Conservation (phyloP, 2,329 filamentous ascomycete genomes). For the Fusarium liriodendri region DNA sequence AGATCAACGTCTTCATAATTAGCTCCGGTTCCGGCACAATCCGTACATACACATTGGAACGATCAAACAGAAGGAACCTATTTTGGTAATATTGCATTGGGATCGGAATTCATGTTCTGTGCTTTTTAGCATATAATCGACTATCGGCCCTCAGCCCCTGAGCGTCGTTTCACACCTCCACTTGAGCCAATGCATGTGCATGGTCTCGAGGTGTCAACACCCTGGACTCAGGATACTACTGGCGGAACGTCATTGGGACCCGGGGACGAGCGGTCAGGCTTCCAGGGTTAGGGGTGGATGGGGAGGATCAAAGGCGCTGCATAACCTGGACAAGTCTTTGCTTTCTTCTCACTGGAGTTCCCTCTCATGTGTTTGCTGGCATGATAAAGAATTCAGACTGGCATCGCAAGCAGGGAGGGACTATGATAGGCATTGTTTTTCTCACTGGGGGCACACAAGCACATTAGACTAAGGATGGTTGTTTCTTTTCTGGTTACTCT, state of each 20-base stretch:
- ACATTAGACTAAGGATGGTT: slow-evolving; percentile 48
- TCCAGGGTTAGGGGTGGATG: slow-evolving; percentile 30
- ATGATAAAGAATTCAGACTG: slow-evolving; percentile 14
- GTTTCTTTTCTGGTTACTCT: slow-evolving; percentile 43
- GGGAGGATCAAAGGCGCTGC: slow-evolving; percentile 25
- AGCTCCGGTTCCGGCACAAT: slow-evolving; percentile 42
- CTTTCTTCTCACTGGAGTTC: slow-evolving; percentile 31
- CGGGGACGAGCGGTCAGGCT: slow-evolving; percentile 23
- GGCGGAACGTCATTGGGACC: slow-evolving; percentile 5
- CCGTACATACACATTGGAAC: slow-evolving; percentile 51
- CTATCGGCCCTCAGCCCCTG: slow-evolving; percentile 28
- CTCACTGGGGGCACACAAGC: slow-evolving; percentile 34
- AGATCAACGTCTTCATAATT: slow-evolving; percentile 44
- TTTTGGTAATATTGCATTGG: slow-evolving; percentile 63
- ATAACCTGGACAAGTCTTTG: slow-evolving; percentile 31
- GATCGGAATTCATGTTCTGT: slow-evolving; percentile 46
- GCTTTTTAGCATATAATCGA: slow-evolving; percentile 48
- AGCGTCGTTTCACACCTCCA: slow-evolving; percentile 16
- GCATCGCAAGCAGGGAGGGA: slow-evolving; percentile 31
- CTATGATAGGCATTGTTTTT: slow-evolving; percentile 44
- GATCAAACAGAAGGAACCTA: slow-evolving; percentile 45
- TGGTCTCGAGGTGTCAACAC: slow-evolving; percentile 1
- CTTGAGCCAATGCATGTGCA: slow-evolving; percentile 19
- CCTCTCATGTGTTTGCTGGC: slow-evolving; percentile 10
- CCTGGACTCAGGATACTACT: slow-evolving; percentile 14